Evolutionary conservation across 805 yeast genomes (phyloP).

Genomic region (Nakazawaea ambrosiae): DNA sequence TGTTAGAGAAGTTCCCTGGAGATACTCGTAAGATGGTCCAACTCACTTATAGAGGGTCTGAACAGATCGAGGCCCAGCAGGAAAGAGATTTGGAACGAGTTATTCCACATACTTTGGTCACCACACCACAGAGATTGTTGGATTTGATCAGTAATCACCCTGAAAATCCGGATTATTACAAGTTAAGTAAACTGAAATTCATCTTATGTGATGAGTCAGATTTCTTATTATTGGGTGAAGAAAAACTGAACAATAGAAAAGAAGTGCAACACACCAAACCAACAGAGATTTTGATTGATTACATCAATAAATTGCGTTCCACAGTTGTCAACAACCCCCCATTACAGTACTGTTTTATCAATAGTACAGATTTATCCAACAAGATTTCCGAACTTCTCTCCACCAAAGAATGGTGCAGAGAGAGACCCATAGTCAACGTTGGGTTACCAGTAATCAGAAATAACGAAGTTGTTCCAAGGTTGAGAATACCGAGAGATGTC

Average conservation of each 20-base stretch:
- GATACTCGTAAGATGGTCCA: constrained; percentile 19
- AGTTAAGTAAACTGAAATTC: constrained; percentile 19
- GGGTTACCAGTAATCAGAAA: constrained; percentile 1
- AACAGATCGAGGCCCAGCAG: constrained; percentile 15
- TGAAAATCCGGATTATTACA: constrained; percentile 18
- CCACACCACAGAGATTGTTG: constrained; percentile 29
- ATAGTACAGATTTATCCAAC: background rate
- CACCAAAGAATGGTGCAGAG: constrained; percentile 1
- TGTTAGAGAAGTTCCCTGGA: constrained; percentile 10
- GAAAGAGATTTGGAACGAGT: constrained; percentile 19
- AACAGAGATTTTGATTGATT: constrained; percentile 23
- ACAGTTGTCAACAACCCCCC: constrained; percentile 10
- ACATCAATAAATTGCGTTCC: constrained; percentile 17
- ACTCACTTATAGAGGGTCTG: constrained; percentile 21
- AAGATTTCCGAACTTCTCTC: background rate
- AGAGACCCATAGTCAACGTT: constrained; percentile 4
- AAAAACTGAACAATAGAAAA: background rate
- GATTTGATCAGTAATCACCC: constrained; percentile 26
- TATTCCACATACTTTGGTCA: constrained; percentile 24
- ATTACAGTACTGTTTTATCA: constrained; percentile 8
- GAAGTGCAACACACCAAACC: constrained; percentile 14
- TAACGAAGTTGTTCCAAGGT: background rate
- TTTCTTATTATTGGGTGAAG: constrained; percentile 20
- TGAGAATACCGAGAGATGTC: background rate
- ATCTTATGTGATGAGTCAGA: constrained; percentile 29